These are phyloP conservation scores for Mycena galopus DNA, from an alignment of 768 basidiomycete genomes.

Conservation along the genomic window DNA sequence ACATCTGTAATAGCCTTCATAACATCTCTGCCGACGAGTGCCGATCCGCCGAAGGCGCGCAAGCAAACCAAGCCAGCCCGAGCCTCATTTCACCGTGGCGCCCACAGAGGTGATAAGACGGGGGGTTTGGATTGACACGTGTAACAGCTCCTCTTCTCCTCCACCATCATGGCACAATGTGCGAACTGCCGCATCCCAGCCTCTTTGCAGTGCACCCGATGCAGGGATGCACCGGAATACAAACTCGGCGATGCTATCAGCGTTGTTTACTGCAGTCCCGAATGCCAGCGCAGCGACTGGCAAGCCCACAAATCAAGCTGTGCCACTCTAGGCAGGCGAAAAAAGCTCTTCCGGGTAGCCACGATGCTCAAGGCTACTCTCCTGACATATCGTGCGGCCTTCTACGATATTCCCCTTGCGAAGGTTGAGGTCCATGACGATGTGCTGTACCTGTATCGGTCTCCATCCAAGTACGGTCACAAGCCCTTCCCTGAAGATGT, in stretches of 20 bases:
- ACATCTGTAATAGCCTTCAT: too few species aligned
- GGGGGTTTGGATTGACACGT: neutral
- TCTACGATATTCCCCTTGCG: conserved; percentile 9
- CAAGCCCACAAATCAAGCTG: conserved; percentile 5
- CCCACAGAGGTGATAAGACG: too few species aligned
- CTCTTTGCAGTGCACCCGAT: conserved; percentile 8
- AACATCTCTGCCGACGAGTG: too few species aligned
- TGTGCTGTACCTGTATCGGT: conserved; percentile 6
- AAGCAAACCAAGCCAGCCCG: too few species aligned
- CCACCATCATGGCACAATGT: conserved; percentile 5
- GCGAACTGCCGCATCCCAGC: conserved; percentile 8
- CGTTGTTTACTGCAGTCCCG: neutral
- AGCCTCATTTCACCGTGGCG: too few species aligned
- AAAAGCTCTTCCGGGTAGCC: conserved; percentile 3
- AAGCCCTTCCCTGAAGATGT: neutral
- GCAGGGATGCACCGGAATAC: conserved; percentile 20
- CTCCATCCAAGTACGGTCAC: neutral
- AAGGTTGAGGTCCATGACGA: conserved; percentile 4
- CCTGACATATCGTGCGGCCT: conserved; percentile 5
- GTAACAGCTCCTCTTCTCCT: neutral
- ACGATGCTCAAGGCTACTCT: conserved; percentile 11
- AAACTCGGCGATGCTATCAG: neutral
- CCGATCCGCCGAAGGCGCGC: too few species aligned
- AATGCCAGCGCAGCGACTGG: conserved; percentile 17
- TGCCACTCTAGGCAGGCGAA: neutral